These are phyloP conservation scores for Hirschioporus abietinus DNA, from an alignment of 768 basidiomycete genomes.

Conservation along the genomic window DNA sequence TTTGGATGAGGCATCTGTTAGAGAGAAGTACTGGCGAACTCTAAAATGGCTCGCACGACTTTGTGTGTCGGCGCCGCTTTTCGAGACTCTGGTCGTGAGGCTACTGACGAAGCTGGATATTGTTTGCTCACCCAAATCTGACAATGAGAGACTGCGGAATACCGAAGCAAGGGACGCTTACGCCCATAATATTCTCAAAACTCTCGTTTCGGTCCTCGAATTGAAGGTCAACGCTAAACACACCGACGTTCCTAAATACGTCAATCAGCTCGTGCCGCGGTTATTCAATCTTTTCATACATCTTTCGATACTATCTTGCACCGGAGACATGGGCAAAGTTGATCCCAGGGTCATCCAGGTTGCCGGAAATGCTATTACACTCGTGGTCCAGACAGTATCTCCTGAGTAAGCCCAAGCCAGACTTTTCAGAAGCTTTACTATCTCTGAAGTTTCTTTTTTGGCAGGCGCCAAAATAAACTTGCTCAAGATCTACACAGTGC, in stretches of 20 bases:
- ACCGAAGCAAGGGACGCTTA: conserved; percentile 74
- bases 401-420: conserved; percentile 49
- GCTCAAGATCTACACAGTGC: conserved; percentile 38
- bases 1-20: conserved; percentile 45
- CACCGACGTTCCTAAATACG: conserved; percentile 73
- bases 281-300: conserved; percentile 62
- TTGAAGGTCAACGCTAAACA: conserved; percentile 50
- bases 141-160: conserved; percentile 14
- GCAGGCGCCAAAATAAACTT: conserved; percentile 64
- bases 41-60: conserved; percentile 66
- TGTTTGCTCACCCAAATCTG: conserved; percentile 39
- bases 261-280: conserved; percentile 67
- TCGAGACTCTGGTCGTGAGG: conserved; percentile 76
- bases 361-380: conserved; percentile 59
- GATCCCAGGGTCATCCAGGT: conserved; percentile 54
- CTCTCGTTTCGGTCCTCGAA: conserved; percentile 57
- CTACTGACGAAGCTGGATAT: conserved; percentile 73
- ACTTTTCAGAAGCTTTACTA: conserved; percentile 6
- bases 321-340: conserved; percentile 24
- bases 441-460: conserved; percentile 3
- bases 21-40: conserved; percentile 61
- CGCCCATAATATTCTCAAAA: conserved; percentile 73
- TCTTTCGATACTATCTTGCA: conserved; percentile 27
- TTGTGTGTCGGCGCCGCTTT: conserved; percentile 71
- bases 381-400: conserved; percentile 59